Base-by-base conservation (phyloP, 2,329 filamentous ascomycete genomes). In the Trichoderma sp. region DNA sequence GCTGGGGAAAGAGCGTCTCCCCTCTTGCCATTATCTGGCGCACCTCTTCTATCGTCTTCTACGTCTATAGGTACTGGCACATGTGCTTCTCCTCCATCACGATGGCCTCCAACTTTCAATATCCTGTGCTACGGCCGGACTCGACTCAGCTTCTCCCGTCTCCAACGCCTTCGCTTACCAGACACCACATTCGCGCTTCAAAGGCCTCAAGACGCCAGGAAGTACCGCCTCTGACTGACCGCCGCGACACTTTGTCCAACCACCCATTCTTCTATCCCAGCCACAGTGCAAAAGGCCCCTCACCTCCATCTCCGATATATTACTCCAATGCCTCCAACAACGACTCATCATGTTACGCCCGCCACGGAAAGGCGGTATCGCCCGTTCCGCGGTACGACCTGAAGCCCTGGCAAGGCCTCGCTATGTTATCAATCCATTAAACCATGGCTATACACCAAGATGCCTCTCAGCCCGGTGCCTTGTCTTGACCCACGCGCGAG, bases 271-370 rank as follows among this genome's bases (percentile, higher is more conserved):
- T 49, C 27, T 49, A 37, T 59, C 52, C 58, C 64, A 52, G 53
- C 64, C 64, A 59, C 64, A 52, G 21, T 55, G 64, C 64, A 31
- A 52, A 59, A 52, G 21, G 64, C 64, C 64, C 64, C 64, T 67
- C 64, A 59, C 64, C 53, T 67, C 64, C 64, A 57, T 67, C 53
- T 59, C 63, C 43, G 19, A 19, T 24, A 59, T 59, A 11, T 16
- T 13, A 5, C 21, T 13, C 49, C 27, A 55, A 58, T 31, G 24
- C 40, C 27, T 52, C 33, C 63, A 27, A 37, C 37, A 31, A 55
- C 21, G 37, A 58, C 29, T 31, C 5, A 33, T 57, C 27, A 47
- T n/a, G 52, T 52, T 43, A 43, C 49, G 49, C 47, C 61, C 61
- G 61, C 35, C 24, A 29, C 49, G 61, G 33, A 31, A 33, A 52